These are phyloP conservation scores for Mortierella sp. DNA, from an alignment of 371 early-diverging fungal species.

Conservation along the genomic window DNA sequence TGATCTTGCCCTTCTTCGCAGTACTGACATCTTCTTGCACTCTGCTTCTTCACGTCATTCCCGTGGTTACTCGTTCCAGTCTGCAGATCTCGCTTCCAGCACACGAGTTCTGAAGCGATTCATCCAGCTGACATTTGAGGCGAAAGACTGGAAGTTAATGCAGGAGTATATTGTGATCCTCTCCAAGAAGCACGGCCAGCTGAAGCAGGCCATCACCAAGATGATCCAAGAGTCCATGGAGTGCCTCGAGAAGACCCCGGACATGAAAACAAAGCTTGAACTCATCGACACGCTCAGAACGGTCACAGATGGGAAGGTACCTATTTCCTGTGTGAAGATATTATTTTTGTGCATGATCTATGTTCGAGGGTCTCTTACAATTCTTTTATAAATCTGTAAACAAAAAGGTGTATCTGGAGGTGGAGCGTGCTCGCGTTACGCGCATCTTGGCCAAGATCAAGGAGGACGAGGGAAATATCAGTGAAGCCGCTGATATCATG, in stretches of 20 bases:
- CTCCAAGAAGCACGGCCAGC: slow-evolving; percentile 95
- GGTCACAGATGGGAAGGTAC: slow-evolving; percentile 97
- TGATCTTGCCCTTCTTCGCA: background rate
- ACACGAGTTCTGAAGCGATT: slow-evolving; percentile 86
- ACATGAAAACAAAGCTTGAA: slow-evolving; percentile 85
- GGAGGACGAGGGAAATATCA: slow-evolving; percentile 91
- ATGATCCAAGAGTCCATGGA: slow-evolving; percentile 97
- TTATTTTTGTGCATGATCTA: no score
- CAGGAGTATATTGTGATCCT: slow-evolving; percentile 91
- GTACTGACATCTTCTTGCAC: background rate
- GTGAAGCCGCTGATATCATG: slow-evolving; percentile 93
- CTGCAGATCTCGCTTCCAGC: slow-evolving; percentile 89
- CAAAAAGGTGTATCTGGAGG: slow-evolving; percentile 94
- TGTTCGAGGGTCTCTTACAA: no score
- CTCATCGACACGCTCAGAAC: slow-evolving; percentile 94
- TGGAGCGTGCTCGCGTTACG: slow-evolving; percentile 96
- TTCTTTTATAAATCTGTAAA: background rate
- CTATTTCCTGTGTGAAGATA: background rate
- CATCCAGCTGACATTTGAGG: slow-evolving; percentile 79
- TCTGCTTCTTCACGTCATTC: background rate
- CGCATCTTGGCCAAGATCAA: slow-evolving; percentile 87
- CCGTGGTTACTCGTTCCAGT: slow-evolving; percentile 66
- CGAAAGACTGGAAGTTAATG: slow-evolving; percentile 86
- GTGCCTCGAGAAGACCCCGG: slow-evolving; percentile 85
- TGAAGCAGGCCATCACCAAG: slow-evolving; percentile 93